Base-by-base conservation (phyloP, 1,284 basidiomycete genomes). In the Ceratobasidium theobromae region DNA sequence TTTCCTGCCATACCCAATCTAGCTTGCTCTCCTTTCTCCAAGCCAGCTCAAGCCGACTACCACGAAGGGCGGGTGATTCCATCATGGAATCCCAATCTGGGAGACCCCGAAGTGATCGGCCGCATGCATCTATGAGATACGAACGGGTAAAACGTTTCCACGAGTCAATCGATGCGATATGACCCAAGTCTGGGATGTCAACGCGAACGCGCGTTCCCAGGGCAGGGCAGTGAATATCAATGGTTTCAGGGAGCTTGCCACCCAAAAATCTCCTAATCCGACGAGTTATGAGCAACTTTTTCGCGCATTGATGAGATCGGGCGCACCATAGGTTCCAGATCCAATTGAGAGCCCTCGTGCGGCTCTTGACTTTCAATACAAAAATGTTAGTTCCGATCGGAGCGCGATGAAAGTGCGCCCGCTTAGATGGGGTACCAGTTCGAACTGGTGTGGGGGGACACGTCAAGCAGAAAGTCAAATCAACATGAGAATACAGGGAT, bases 401-500 rank as follows among this genome's bases (percentile, higher is more conserved):
- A 51, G 72, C 72, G 28, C 74, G 70, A 68, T 79, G 80, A 58
- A 87, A 80, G 25, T 81, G 73, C 62, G 76, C 75, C 4, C 77
- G 79, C 12, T 65, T 67, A 2, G 53, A 40, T 54, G 68, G 62
- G 6, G 48, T 48, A n/a, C 77, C 74, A 35, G 77, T 75, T 40
- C 77, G 75, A 38, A 78, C 69, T 8, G 80, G 77, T 1, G 82
- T 82, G 0, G 86, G 85, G 4, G 82, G 80, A 70, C 87, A 91
- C 1, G 84, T 82, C 30, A 68, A 35, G 71, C 86, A 91, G 73
- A 93, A 93, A 0, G 89, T 86, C 58, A 89, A 76, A 72, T 95
- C 92, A 43, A 87, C 82, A 68, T 89, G 88, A 11, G 91, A 94
- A 73, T 89, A 95, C 16, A 94, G 73, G 1, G 88, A 92, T 25